Base-by-base conservation (phyloP, 352 stramenopile species). In the Globisporangium alternatum region DNA sequence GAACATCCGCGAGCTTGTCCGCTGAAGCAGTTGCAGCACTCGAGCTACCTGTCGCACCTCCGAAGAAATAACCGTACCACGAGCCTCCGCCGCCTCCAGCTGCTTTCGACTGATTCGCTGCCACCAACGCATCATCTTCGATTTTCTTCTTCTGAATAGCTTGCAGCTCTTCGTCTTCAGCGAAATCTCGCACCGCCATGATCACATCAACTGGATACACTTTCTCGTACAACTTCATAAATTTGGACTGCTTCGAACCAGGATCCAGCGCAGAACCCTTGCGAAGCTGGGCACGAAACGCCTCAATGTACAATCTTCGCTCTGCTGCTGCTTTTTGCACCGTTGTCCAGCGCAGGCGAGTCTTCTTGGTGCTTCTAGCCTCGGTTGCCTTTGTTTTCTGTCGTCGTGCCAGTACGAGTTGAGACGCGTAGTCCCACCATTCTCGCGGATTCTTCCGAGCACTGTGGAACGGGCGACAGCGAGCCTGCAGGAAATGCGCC, bases 51-150 rank as follows among this genome's bases (percentile, higher is more conserved):
- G 66, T 19, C 19, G 76, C 63, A 6, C 67, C 69, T 44, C 81
- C 77, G 45, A 95, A 95, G 59, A 95, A 93, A 53, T 93, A 95
- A 15, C 73, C 81, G 56, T 93, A 95, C 86, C 86, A 95, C 2
- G 82, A 88, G 2, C 71, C 69, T 35, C 75, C 75, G 19, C 65
- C 58, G 51, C 70, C 70, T 25, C 54, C 58, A 25, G 60, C 56
- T 7, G 51, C 25, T 30, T 49, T 43, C 68, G 66, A 19, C 37
- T 71, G 52, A 60, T 71, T 37, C 35, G 64, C 62, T 15, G 68
- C 74, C 17, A 68, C 73, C 9, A 71, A 58, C 53, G 71, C 62
- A 10, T 58, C 77, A 0, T 65, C 71, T 35, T 75, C 64, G 54
- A 56, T 21, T 52, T 77, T 72, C 21, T 71, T 70, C 28, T 72